Conservation (phyloP, 2,329 filamentous ascomycete species). For the Dactylellina parvicollis region DNA sequence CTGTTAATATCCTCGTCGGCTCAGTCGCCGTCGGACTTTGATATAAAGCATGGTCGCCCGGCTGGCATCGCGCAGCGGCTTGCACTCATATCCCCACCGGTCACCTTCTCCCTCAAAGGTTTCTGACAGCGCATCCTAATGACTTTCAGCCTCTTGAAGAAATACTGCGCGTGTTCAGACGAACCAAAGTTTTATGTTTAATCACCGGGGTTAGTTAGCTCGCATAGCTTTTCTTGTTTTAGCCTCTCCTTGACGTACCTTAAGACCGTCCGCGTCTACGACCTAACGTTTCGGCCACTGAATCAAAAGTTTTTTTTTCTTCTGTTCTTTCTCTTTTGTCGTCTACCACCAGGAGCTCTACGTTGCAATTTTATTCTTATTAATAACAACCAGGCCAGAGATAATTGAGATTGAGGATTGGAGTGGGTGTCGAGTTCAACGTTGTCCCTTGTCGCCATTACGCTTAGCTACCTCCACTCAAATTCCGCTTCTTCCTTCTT, state of each 20-base stretch:
- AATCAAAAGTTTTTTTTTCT: slow-evolving; percentile 12
- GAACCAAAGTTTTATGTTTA: slow-evolving; percentile 34
- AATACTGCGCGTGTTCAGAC: slow-evolving; percentile 26
- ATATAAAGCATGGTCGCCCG: slow-evolving; percentile 31
- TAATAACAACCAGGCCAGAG: no score
- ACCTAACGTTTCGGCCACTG: slow-evolving; percentile 29
- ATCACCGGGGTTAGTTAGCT: slow-evolving; percentile 17
- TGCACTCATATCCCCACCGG: not conserved
- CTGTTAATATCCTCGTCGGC: slow-evolving; percentile 14
- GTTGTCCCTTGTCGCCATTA: slow-evolving; percentile 46
- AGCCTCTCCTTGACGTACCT: slow-evolving; percentile 44
- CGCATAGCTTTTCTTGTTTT: slow-evolving; percentile 50
- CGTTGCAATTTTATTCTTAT: not conserved
- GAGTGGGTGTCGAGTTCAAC: slow-evolving; percentile 36
- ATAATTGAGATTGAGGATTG: not conserved
- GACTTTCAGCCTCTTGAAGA: slow-evolving; percentile 3
- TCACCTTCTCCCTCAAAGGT: not conserved
- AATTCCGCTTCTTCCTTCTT: slow-evolving; percentile 20
- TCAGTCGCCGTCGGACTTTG: slow-evolving; percentile 11
- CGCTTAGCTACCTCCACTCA: slow-evolving; percentile 18
- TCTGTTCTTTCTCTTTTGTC: not conserved
- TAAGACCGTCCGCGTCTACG: slow-evolving; percentile 36
- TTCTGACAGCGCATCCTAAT: not conserved
- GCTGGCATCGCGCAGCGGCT: slow-evolving; percentile 2
- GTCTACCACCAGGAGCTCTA: not conserved